Evolutionary conservation across 768 basidiomycete species (phyloP).

Genomic region (Daedaleopsis sinensis): DNA sequence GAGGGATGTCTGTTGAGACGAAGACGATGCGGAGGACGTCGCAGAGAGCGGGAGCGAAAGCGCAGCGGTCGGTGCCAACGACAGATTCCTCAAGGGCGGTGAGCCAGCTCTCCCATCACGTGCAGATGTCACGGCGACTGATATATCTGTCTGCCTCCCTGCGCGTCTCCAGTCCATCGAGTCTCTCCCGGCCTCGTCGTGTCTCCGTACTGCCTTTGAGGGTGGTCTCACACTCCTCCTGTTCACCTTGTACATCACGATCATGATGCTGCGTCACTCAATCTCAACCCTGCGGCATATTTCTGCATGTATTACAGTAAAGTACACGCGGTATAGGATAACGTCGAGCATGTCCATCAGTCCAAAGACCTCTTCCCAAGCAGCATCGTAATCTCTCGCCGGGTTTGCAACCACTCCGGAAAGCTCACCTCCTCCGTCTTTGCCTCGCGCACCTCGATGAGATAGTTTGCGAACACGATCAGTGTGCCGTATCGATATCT

Average conservation of each 20-base stretch:
- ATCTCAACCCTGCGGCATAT: neutral
- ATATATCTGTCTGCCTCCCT: constrained; percentile 7
- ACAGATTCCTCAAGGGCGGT: constrained; percentile 15
- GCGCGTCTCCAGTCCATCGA: constrained; percentile 1
- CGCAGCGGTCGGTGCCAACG: neutral
- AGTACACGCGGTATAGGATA: no score
- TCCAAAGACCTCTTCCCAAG: constrained; percentile 72
- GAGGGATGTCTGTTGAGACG: constrained; percentile 9
- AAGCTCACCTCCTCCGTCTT: constrained; percentile 55
- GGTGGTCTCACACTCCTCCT: neutral
- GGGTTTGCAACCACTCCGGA: constrained; percentile 81
- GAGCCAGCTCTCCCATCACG: constrained; percentile 24
- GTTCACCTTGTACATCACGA: no score
- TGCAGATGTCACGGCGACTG: constrained; percentile 22
- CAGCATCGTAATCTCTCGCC: constrained; percentile 81
- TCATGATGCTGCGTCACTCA: constrained; percentile 2
- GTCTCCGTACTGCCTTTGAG: no score
- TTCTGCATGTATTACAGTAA: neutral
- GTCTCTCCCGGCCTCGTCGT: neutral
- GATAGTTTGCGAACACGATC: constrained; percentile 94
- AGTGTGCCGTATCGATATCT: constrained; percentile 90
- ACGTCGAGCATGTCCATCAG: constrained; percentile 31
- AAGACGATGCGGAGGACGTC: constrained; percentile 9
- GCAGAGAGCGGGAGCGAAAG: constrained; percentile 8
- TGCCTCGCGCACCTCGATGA: constrained; percentile 66